Evolutionary conservation across 352 stramenopile species (phyloP), one percentile per base, ranked within the genome.

Genomic region (Aphanomyces stellatus): DNA sequence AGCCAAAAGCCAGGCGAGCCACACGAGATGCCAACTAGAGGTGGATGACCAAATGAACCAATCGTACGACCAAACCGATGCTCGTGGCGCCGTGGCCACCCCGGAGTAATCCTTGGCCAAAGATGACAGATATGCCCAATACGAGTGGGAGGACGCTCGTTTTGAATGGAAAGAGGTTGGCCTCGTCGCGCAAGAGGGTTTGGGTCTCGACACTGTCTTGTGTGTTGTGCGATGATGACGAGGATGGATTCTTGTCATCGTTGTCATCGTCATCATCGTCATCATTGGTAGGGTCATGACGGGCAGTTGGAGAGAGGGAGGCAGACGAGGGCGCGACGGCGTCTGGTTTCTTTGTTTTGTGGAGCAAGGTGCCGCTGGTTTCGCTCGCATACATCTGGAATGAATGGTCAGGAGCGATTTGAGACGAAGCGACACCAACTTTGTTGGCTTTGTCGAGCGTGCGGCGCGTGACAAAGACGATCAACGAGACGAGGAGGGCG

Each of bases 1-100:
- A 93, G 61, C 96, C 96, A 99, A 74, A 98, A 99, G n/a, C 72
- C 69, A 31, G 63, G 48, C 13, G 88, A 97, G 65, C 91, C 93
- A 76, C 96, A 99, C n/a, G 81, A 65, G 51, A 99, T 93, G 60
- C 96, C 96, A 40, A 99, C 74, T 25, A 90, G 68, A 41, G n/a
- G n/a, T 46, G 37, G 37, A 46, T 46, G 11, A 46, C 13, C n/a
- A 0, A 0, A 46, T 11, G 37, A n/a, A 46, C 0, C n/a, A 11
- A n/a, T n/a, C 37, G 37, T 19, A 46, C 13, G 13, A 46, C 37
- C 37, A 46, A n/a, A 46, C 37, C 37, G 24, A 88, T 69, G 34
- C 81, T 90, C 1, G 77, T 74, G 0, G 76, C 68, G 43, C 85
- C 83, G 48, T 93, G 85, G 25, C 83, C 85, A 41, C 85, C 85